phyloP scores from a whole-genome alignment of 202 grass and related monocot species.

The Eragrostis tef region DNA sequence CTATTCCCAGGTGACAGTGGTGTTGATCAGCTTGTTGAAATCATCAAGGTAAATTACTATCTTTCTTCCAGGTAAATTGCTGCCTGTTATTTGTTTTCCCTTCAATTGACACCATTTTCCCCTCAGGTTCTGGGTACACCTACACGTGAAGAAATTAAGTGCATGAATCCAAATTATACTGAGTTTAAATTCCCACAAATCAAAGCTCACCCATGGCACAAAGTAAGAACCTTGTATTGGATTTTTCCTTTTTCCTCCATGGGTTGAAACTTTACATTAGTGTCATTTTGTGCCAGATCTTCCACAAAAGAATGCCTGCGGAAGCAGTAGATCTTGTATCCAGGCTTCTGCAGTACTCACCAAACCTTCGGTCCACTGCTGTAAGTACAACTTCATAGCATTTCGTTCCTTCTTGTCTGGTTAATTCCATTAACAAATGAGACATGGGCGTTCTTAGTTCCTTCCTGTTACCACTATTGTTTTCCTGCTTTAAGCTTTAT shows the following conservation, averaged over 20 bases:
- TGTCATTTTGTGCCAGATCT: conserved; percentile 62
- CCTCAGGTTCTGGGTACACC: conserved; percentile 78
- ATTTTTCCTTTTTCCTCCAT: background rate
- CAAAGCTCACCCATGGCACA: conserved; percentile 93
- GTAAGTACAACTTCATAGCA: conserved; percentile 55
- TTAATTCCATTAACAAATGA: no score
- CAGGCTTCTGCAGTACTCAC: conserved; percentile 91
- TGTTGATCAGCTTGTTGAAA: conserved; percentile 92
- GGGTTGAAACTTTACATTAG: conserved; percentile 34
- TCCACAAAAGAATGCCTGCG: conserved; percentile 88
- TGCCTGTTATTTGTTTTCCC: background rate
- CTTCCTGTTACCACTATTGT: background rate
- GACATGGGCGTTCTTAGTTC: no score
- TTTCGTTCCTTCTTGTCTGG: background rate
- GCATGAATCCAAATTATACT: conserved; percentile 88
- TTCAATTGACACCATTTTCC: conserved; percentile 31
- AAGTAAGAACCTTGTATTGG: conserved; percentile 53
- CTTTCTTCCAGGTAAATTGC: conserved; percentile 31
- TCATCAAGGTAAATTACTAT: conserved; percentile 72
- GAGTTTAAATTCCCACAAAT: conserved; percentile 88
- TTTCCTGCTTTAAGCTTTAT: conserved; percentile 18
- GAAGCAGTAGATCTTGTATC: conserved; percentile 95
- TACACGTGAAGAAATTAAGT: conserved; percentile 95
- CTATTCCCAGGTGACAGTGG: conserved; percentile 89
- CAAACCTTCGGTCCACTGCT: conserved; percentile 72